These are phyloP conservation scores for Saccharomyces hybrid DNA, from an alignment of 1,139 yeast genomes.

Conservation along the genomic window DNA sequence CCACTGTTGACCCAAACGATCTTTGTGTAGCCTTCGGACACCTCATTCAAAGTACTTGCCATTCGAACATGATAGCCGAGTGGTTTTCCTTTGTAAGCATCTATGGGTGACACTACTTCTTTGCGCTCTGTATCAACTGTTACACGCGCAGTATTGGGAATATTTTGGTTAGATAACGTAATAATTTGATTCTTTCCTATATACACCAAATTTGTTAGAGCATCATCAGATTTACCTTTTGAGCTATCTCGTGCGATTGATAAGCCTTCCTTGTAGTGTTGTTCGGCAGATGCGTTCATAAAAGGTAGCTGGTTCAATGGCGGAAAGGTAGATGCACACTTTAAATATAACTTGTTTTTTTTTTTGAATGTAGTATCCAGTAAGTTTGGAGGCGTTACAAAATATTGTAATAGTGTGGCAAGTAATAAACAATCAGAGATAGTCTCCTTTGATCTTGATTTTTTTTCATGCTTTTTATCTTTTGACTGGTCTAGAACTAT, in stretches of 20 bases:
- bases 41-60: slow-evolving; percentile 49
- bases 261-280: slow-evolving; percentile 53
- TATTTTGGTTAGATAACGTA: slow-evolving; percentile 51
- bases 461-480: slow-evolving; percentile 9
- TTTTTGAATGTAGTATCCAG: slow-evolving; percentile 54
- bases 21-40: slow-evolving; percentile 31
- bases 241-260: slow-evolving; percentile 40
- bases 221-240: slow-evolving; percentile 38
- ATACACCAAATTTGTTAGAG: slow-evolving; percentile 61
- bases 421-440: slow-evolving; percentile 43
- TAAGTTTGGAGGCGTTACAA: slow-evolving; percentile 80
- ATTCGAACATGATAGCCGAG: slow-evolving; percentile 74
- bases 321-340: slow-evolving; percentile 63
- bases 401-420: slow-evolving; percentile 69
- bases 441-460: slow-evolving; percentile 13
- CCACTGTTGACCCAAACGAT: slow-evolving; percentile 43
- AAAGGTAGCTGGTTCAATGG: slow-evolving; percentile 66
- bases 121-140: slow-evolving; percentile 61
- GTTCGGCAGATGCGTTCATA: slow-evolving; percentile 41
- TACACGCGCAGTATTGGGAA: slow-evolving; percentile 73
- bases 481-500: slow-evolving; percentile 48
- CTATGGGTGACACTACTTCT: slow-evolving; percentile 60
- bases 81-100: slow-evolving; percentile 59
- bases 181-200: slow-evolving; percentile 55
- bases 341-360: slow-evolving; percentile 41